Base-by-base conservation (phyloP, 371 early-diverging fungal genomes). In the Rhizopus stolonifer region DNA sequence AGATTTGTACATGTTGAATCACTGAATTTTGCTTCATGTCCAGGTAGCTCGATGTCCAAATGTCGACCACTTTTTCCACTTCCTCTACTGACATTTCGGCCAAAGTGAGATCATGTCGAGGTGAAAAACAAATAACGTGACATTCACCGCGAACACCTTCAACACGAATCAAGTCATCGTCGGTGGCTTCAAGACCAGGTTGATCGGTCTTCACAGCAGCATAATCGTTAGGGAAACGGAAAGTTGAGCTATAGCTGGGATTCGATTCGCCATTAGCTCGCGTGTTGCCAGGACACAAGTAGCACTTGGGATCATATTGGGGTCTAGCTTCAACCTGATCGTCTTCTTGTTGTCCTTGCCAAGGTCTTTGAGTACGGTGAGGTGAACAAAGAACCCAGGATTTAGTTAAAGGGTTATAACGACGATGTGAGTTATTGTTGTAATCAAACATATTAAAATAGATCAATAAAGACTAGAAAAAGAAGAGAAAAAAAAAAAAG, bases 381-480 rank as follows among this genome's bases (percentile, higher is more conserved):
- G 97, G 97, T 8, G 95, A 95, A 67, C 93, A 92, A 18, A 95
- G 79, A 14, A 95, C 91, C 95, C 95, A 96, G 0, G 89, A 77
- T 46, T 83, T 75, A 2, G 88, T 88, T 49, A 96, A 70, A 17
- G 95, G 95, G 61, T 96, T 96, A 79, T 79, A 90, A 6, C 97
- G 85, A 29, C 89, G 80, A 64, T 94, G 95, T 23, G 92, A 87
- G 57, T 93, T 87, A 18, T 61, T 64, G 36, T 29, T 69, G 40
- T 63, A 71, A 34, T 75, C 76, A 61, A 75, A 75, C 57, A 57
- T 65, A n/a, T n/a, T n/a, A n/a, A n/a, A n/a, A n/a, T n/a, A n/a
- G n/a, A n/a, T n/a, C n/a, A n/a, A n/a, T n/a, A n/a, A n/a, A n/a
- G n/a, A 11, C 17, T 45, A n/a, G n/a, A n/a, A 8, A 45, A 45